These are phyloP conservation scores for Pouteria campechiana DNA, from an alignment of 179 eudicot species.

Conservation along the genomic window DNA sequence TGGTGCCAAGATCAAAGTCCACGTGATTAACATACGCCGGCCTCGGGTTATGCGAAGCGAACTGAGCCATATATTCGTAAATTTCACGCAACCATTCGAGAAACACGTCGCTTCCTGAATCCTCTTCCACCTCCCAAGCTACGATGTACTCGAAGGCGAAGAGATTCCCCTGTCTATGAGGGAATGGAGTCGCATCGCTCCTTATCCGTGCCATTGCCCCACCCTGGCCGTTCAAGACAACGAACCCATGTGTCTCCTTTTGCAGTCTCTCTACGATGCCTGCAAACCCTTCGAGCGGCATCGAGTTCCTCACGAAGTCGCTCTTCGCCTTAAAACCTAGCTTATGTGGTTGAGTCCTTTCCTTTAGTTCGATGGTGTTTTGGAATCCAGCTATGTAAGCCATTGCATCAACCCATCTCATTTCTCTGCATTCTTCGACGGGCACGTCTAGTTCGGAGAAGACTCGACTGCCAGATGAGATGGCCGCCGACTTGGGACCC, in stretches of 20 bases:
- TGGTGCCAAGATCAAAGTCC: slow-evolving; percentile 5
- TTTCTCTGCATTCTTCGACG: neutral
- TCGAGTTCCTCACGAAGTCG: slow-evolving; percentile 2
- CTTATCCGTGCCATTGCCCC: slow-evolving; percentile 4
- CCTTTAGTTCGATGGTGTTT: neutral
- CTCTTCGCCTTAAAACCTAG: neutral
- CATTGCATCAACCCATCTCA: slow-evolving; percentile 2
- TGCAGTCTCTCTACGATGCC: neutral
- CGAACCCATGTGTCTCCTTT: neutral
- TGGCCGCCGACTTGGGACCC: too few relatives aligned
- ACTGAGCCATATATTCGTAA: slow-evolving; percentile 1
- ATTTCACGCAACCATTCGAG: neutral
- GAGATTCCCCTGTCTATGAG: slow-evolving; percentile 4
- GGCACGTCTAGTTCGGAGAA: slow-evolving; percentile 3
- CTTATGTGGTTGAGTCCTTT: neutral
- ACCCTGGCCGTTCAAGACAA: slow-evolving; percentile 1
- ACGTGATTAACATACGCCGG: slow-evolving; percentile 3
- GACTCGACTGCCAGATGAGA: too few relatives aligned
- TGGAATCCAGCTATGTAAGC: slow-evolving; percentile 2
- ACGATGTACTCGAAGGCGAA: slow-evolving; percentile 2
- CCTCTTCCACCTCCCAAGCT: neutral
- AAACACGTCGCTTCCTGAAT: neutral
- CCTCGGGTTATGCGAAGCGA: slow-evolving; percentile 4
- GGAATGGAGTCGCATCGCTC: slow-evolving; percentile 1
- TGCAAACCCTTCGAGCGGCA: slow-evolving; percentile 1